phyloP scores from a whole-genome alignment of 352 stramenopile species.

The Pilasporangium apinafurcum region DNA sequence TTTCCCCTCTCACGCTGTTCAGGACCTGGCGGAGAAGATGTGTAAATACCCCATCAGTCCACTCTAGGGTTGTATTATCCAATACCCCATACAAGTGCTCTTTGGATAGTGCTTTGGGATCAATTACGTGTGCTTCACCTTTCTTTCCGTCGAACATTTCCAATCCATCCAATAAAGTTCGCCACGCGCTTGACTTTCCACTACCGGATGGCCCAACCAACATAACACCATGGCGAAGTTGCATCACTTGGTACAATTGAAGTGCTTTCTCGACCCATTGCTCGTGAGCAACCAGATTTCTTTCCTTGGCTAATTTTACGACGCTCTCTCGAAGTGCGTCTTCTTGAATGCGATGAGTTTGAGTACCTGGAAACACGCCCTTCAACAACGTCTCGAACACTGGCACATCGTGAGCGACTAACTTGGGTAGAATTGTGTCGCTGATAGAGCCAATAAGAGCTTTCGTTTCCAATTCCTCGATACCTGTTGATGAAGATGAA shows the following conservation, averaged over 20 bases:
- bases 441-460: conserved; percentile 97
- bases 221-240: conserved; percentile 98
- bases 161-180: conserved; percentile 91
- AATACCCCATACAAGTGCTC: conserved; percentile 98
- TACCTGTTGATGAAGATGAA: conserved; percentile 15
- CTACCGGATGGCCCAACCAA: conserved; percentile 96
- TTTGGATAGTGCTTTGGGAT: conserved; percentile 99
- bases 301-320: conserved; percentile 87
- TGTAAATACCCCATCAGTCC: conserved; percentile 99
- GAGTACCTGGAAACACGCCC: conserved; percentile 95
- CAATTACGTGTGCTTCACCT: conserved; percentile 97
- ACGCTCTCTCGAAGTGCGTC: conserved; percentile 85
- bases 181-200: conserved; percentile 96
- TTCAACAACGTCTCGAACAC: conserved; percentile 96
- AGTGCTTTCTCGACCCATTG: conserved; percentile 98
- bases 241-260: conserved; percentile 97
- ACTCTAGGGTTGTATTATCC: conserved; percentile 99
- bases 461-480: conserved; percentile 87
- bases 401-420: conserved; percentile 96
- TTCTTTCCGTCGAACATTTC: conserved; percentile 95
- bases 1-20: conserved; percentile 97
- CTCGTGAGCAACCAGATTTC: conserved; percentile 85
- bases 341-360: conserved; percentile 84
- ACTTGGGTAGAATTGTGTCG: conserved; percentile 99
- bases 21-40: conserved; percentile 94